Conservation (phyloP, 2,329 filamentous ascomycete species). For the Diaporthe ilicicola region DNA sequence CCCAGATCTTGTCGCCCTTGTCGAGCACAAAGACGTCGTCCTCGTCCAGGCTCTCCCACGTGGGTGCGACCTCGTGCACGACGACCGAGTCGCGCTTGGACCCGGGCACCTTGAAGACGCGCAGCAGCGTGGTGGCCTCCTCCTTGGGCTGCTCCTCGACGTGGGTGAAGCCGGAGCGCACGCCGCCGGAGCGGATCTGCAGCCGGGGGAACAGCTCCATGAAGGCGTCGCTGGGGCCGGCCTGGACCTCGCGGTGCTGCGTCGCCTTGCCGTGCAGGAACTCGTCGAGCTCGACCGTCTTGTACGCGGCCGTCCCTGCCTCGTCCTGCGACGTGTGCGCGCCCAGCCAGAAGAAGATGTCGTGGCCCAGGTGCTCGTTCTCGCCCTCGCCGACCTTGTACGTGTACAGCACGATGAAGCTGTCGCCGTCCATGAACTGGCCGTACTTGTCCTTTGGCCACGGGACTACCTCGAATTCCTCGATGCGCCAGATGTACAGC, state of each 20-base stretch:
- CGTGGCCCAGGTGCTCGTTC: constrained; percentile 59
- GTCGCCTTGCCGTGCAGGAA: constrained; percentile 68
- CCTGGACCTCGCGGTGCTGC: constrained; percentile 72
- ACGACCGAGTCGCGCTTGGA: constrained; percentile 59
- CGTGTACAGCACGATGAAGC: constrained; percentile 71
- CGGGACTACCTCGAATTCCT: constrained; percentile 70
- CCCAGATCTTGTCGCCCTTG: constrained; percentile 70
- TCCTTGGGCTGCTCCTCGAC: constrained; percentile 57
- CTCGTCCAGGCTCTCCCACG: constrained; percentile 69
- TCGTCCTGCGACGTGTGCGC: constrained; percentile 73
- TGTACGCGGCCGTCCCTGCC: constrained; percentile 74
- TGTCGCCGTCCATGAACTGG: constrained; percentile 73
- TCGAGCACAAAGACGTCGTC: constrained; percentile 73
- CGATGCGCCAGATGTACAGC: constrained; percentile 72
- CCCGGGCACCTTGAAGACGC: constrained; percentile 68
- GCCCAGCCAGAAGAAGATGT: constrained; percentile 77
- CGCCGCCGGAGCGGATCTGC: constrained; percentile 68
- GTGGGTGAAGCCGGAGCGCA: constrained; percentile 69
- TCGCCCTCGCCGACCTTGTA: constrained; percentile 57
- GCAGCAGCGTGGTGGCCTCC: constrained; percentile 62
- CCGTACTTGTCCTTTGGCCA: constrained; percentile 67
- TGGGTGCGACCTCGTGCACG: constrained; percentile 70
- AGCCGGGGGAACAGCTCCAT: constrained; percentile 67
- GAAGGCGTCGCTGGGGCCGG: constrained; percentile 66
- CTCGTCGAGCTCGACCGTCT: constrained; percentile 75